These are phyloP conservation scores for Schoenoplectus tabernaemontani DNA, from an alignment of 202 grass and related monocot genomes.

Conservation along the genomic window DNA sequence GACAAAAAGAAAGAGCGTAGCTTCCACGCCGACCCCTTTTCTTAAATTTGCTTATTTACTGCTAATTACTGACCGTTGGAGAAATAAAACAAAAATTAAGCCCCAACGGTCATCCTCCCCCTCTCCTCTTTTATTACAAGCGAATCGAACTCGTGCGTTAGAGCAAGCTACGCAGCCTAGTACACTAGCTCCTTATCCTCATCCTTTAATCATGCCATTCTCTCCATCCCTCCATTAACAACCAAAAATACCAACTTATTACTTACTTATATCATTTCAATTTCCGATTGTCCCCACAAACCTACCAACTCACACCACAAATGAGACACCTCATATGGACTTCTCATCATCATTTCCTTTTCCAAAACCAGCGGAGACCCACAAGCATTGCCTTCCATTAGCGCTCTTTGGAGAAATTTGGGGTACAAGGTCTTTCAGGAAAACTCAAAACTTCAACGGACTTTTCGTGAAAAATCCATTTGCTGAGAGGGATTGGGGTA, in stretches of 20 bases:
- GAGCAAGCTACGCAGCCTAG: neutral
- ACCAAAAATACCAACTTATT: neutral
- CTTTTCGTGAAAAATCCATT: constrained; percentile 16
- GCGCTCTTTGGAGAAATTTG: constrained; percentile 12
- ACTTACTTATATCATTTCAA: neutral
- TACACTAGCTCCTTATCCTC: neutral
- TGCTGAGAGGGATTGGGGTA: constrained; percentile 5
- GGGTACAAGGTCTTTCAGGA: neutral
- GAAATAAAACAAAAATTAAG: constrained; percentile 45
- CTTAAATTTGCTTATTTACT: constrained; percentile 12
- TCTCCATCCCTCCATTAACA: constrained; percentile 9
- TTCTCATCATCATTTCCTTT: constrained; percentile 6
- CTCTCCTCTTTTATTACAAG: constrained; percentile 39
- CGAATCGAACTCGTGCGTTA: constrained; percentile 36
- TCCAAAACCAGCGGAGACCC: constrained; percentile 15
- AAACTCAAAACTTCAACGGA: neutral
- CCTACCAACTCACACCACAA: constrained; percentile 3
- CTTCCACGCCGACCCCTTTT: constrained; percentile 34
- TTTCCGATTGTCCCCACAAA: constrained; percentile 5
- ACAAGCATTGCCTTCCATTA: constrained; percentile 24
- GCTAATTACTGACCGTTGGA: constrained; percentile 31
- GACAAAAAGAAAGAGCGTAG: constrained; percentile 26
- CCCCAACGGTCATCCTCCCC: constrained; percentile 57
- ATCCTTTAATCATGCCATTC: constrained; percentile 18
- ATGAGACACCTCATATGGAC: constrained; percentile 33